phyloP scores from a whole-genome alignment of 768 basidiomycete genomes.

The Daedaleopsis sinensis region DNA sequence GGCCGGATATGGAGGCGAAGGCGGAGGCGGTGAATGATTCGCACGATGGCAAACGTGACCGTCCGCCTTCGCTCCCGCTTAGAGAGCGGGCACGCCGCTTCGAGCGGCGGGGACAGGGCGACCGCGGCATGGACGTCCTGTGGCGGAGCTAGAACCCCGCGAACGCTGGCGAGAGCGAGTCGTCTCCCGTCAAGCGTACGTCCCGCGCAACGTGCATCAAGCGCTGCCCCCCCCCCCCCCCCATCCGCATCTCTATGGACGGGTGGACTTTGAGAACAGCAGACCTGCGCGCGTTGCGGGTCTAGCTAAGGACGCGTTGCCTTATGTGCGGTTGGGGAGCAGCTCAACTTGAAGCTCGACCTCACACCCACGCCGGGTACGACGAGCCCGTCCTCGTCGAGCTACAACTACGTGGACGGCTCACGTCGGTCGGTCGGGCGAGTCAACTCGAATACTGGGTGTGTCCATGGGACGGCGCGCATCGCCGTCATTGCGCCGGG shows the following conservation, averaged over 20 bases:
- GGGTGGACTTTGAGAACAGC: slow-evolving; percentile 87
- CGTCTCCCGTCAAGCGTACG: slow-evolving; percentile 65
- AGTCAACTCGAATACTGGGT: slow-evolving; percentile 6
- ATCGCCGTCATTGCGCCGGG: slow-evolving; percentile 52
- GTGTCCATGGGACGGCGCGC: slow-evolving; percentile 27
- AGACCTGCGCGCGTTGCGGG: no score
- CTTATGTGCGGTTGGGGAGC: no score
- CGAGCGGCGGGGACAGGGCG: no score
- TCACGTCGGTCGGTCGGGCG: slow-evolving; percentile 7
- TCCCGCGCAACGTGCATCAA: slow-evolving; percentile 81
- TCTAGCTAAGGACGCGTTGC: no score
- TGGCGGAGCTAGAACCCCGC: slow-evolving; percentile 49
- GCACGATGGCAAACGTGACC: slow-evolving; percentile 3
- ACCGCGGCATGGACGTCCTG: slow-evolving; percentile 24
- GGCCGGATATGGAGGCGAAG: slow-evolving; percentile 71
- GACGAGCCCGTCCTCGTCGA: slow-evolving; percentile 18
- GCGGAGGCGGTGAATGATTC: slow-evolving; percentile 32
- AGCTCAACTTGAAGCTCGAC: slow-evolving; percentile 16
- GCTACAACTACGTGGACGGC: slow-evolving; percentile 29
- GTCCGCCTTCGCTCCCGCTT: slow-evolving; percentile 26
- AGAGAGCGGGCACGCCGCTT: slow-evolving; percentile 14
- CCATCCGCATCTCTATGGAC: slow-evolving; percentile 89
- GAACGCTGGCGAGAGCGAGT: slow-evolving; percentile 39
- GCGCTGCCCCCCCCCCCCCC: slow-evolving; percentile 85
- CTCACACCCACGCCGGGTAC: slow-evolving; percentile 15